Percentiles rank a stretch among this genome's conserved stretches.
These are phyloP conservation scores for Pichia rugopelliculosa DNA, from an alignment of 805 yeast species.

Conservation along the genomic window DNA sequence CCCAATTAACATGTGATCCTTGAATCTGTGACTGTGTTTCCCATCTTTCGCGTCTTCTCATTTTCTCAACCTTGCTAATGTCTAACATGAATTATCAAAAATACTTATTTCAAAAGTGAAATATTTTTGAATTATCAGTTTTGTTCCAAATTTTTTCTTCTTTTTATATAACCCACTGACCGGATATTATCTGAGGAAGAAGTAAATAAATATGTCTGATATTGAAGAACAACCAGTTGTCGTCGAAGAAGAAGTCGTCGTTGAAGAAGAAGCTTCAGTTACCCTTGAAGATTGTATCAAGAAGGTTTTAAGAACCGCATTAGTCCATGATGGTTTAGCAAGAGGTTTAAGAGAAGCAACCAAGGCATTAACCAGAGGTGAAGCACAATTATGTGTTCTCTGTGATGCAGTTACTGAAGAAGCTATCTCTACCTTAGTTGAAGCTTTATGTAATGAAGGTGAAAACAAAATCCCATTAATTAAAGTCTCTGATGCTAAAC, in stretches of 20 bases:
- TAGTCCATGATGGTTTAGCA: conserved; percentile 99
- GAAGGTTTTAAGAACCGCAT: conserved; percentile 95
- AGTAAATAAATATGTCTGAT: conserved; percentile 67
- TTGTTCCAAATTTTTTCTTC: neutral
- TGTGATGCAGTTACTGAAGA: conserved; percentile 98
- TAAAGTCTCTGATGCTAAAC: conserved; percentile 99
- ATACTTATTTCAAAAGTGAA: too few species aligned
- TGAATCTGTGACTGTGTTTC: too few species aligned
- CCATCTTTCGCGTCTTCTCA: too few species aligned
- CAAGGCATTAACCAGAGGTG: conserved; percentile 95
- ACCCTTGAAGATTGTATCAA: conserved; percentile 97
- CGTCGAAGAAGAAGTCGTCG: conserved; percentile 68
- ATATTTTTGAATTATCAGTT: too few species aligned
- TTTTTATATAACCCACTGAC: conserved; percentile 25
- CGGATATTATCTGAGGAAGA: conserved; percentile 35
- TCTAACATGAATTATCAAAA: neutral
- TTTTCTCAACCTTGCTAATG: too few species aligned
- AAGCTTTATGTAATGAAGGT: conserved; percentile 98
- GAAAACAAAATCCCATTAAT: conserved; percentile 94
- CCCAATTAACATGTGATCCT: too few species aligned
- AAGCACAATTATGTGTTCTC: conserved; percentile 95
- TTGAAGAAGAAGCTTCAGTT: conserved; percentile 80
- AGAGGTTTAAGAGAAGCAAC: conserved; percentile 99
- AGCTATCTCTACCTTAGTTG: conserved; percentile 92
- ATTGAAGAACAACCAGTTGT: conserved; percentile 81